phyloP scores from a whole-genome alignment of 306 rosid species.

The Pyrus betulifolia region DNA sequence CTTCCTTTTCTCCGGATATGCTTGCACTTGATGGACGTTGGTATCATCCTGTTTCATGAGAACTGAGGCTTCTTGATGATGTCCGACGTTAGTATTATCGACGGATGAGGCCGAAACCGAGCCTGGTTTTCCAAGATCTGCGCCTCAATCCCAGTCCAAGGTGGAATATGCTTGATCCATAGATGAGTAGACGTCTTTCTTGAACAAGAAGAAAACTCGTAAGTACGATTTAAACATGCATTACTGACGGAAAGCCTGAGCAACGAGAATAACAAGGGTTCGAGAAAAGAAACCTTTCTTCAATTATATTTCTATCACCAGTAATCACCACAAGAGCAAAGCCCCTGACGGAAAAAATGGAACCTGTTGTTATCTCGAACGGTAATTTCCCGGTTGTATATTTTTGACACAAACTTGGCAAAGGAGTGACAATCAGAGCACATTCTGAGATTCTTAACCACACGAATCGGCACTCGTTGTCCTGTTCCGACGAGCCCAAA shows the following conservation, averaged over 20 bases:
- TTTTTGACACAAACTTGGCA: conserved; percentile 50
- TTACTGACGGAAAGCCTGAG: background rate
- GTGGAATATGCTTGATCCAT: background rate
- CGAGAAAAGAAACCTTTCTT: background rate
- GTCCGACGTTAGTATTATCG: background rate
- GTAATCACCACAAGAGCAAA: conserved; percentile 62
- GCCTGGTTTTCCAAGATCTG: background rate
- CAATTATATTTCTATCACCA: conserved; percentile 37
- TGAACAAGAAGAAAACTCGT: background rate
- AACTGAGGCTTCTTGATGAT: background rate
- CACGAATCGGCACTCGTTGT: conserved; percentile 43
- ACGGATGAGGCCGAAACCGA: too few species aligned
- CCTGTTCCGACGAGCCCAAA: conserved; percentile 54
- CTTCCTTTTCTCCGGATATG: background rate
- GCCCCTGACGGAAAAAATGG: conserved; percentile 54
- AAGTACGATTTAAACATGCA: background rate
- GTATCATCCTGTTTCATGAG: background rate
- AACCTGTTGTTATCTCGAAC: conserved; percentile 65
- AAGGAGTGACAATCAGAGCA: conserved; percentile 78
- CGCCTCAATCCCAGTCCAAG: too few species aligned
- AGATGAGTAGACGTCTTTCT: background rate
- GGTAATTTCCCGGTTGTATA: conserved; percentile 49
- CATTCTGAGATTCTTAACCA: conserved; percentile 54
- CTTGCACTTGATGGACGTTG: background rate
- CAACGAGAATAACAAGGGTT: too few species aligned